Base-by-base conservation (phyloP, 139 green algal species). In the Chlorella sorokiniana region DNA sequence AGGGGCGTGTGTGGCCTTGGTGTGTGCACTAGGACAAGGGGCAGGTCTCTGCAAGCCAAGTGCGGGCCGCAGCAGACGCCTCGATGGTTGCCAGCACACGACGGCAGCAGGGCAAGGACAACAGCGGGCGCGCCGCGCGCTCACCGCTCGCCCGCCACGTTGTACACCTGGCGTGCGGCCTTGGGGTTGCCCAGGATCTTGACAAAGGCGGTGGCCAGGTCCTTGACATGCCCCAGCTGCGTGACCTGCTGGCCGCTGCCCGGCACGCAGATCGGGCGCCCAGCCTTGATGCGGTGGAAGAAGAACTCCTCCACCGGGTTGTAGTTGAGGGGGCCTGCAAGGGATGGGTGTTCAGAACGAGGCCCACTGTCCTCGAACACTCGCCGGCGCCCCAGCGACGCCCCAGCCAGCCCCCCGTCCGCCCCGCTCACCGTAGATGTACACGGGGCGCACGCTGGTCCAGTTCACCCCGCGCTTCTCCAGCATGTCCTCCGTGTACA, bases 241-340 rank as follows among this genome's bases (percentile, higher is more conserved):
- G 91, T 93, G 33, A 93, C 79, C 85, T 90, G 95, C 89, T 94
- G 89, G 65, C 96, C 96, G 54, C 86, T 93, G 81, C 88, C 91
- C 22, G 96, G 96, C 16, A 99, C 88, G 16, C 88, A 89, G 64
- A 99, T 95, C n/a, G 96, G 96, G 18, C 96, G 85, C 38, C 93
- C 93, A 4, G 95, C 95, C 78, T 88, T 89, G 80, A 99, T 88
- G 68, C 95, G 84, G 76, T 97, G 94, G 88, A 96, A 93, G 80
- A 96, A 96, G 82, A 86, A 96, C 88, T 97, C 94, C 91, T 98
- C 95, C 41, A 99, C 94, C 1, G 96, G 96, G 91, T 99, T 99
- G 92, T 99, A 99, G 91, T 99, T 99, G n/a, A 98, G 89, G 10
- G 96, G 95, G 61, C 91, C 88, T 75, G 48, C 33, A 5, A 29